Evolutionary conservation across 148 eudicot genomes (phyloP).

Genomic region (Spergularia bocconei): DNA sequence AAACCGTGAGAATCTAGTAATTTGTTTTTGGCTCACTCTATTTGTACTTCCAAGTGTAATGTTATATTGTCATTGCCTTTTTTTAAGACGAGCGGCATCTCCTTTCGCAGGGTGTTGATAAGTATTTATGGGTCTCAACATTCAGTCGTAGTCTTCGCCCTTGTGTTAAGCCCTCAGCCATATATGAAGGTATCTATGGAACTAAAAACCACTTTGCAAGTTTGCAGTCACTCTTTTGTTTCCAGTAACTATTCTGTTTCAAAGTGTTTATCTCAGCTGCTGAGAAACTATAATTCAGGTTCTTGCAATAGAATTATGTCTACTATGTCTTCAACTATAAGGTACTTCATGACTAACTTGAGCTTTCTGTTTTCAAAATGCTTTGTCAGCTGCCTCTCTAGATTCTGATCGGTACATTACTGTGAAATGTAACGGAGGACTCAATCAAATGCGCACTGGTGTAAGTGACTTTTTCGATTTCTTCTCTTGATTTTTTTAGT

Average conservation of each 20-base stretch:
- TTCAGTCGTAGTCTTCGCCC: constrained; percentile 46
- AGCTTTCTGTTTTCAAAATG: constrained; percentile 10
- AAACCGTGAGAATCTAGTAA: not conserved
- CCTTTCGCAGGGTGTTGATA: constrained; percentile 39
- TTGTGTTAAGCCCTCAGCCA: constrained; percentile 62
- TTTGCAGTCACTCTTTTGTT: not conserved
- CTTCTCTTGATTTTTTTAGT: constrained; percentile 7
- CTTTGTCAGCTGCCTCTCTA: constrained; percentile 42
- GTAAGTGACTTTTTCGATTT: constrained; percentile 44
- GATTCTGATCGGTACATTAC: constrained; percentile 65
- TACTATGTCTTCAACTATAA: not conserved
- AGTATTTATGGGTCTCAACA: constrained; percentile 48
- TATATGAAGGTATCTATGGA: constrained; percentile 55
- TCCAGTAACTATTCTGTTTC: not conserved
- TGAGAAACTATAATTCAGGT: not conserved
- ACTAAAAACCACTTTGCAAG: not conserved
- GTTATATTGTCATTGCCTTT: not conserved
- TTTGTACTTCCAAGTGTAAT: not conserved
- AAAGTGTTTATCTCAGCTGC: not conserved
- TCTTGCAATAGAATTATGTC: not conserved
- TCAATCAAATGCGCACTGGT: constrained; percentile 96
- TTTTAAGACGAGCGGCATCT: constrained; percentile 9
- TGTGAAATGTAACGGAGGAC: constrained; percentile 82
- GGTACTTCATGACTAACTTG: constrained; percentile 4
- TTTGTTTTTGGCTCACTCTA: not conserved